Base-by-base conservation (phyloP, 192 early-diverging fungal genomes). In the Spinellus fusiger region DNA sequence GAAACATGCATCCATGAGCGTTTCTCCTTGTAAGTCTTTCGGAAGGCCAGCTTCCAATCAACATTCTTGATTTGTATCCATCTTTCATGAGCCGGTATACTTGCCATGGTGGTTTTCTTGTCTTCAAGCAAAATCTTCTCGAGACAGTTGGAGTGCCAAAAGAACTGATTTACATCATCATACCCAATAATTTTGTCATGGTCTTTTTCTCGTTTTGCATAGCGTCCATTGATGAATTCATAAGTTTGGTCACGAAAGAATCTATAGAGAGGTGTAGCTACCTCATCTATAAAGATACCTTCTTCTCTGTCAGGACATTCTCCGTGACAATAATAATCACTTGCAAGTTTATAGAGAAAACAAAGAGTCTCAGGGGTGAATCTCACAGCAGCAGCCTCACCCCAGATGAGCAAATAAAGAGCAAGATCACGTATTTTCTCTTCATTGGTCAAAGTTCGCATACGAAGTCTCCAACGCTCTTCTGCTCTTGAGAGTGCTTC, bases 1-100 rank as follows among this genome's bases (percentile, higher is more conserved):
- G 86, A 80, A 23, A 88, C 71, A 78, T 93, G 91, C 73, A 89
- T 75, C 84, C 87, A 86, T 10, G 89, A 89, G 49, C 91, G 84
- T 48, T 85, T 86, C 74, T 93, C 91, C 62, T 87, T 84, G 73
- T 89, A 93, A 1, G 91, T 91, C 73, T 91, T 93, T 66, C 65
- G 52, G 67, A 93, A 90, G 8, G 80, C 81, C 49, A 80, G 77
- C 15, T 71, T 76, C 87, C 89, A 93, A 64, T 80, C 68, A 52
- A 89, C 86, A 6, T 84, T 71, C 47, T 75, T 71, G 12, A 93
- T 71, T 8, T 69, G 73, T 4, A 55, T 48, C 74, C 84, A 93
- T 54, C 89, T 77, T 61, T 87, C 83, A 18, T 76, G 65, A 15
- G 79, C 73, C 10, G 84, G 76, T 26, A 85, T 58, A 34, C 79